phyloP scores from a whole-genome alignment of 352 stramenopile genomes.

The Phytophthora pisi region DNA sequence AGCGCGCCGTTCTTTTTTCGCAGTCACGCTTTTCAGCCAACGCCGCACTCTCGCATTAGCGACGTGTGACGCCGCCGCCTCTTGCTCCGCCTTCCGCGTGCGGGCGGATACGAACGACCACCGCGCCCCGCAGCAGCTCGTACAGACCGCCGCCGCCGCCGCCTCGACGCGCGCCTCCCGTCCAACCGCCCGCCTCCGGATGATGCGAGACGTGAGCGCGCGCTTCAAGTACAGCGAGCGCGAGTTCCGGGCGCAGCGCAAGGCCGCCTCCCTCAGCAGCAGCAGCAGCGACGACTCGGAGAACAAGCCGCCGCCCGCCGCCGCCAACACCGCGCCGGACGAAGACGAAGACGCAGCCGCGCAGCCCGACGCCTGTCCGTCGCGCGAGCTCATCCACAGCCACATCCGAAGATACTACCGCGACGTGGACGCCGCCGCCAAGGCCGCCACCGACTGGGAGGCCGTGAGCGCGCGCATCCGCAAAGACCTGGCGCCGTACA shows the following conservation, averaged over 20 bases:
- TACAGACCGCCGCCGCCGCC: background rate
- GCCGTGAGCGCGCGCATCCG: conserved; percentile 55
- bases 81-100: conserved; percentile 13
- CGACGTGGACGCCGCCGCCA: conserved; percentile 38
- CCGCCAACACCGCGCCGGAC: conserved; percentile 2
- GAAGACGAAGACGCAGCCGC: conserved; percentile 17
- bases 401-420: conserved; percentile 62
- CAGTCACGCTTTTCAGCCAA: conserved; percentile 25
- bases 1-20: conserved; percentile 23
- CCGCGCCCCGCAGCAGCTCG: conserved; percentile 11
- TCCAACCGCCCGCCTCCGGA: conserved; percentile 14
- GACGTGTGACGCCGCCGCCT: conserved; percentile 34
- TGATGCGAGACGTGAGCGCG: conserved; percentile 71
- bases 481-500: conserved; percentile 61
- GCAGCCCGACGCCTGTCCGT: conserved; percentile 39
- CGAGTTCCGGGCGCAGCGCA: conserved; percentile 32
- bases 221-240: conserved; percentile 79
- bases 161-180: conserved; percentile 1
- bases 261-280: conserved; percentile 10
- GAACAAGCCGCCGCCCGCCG: conserved; percentile 34
- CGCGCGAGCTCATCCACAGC: conserved; percentile 69
- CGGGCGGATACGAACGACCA: conserved; percentile 13
- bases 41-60: conserved; percentile 28
- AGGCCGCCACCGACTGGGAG: conserved; percentile 34
- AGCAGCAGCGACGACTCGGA: conserved; percentile 29